Percentiles rank a stretch among this genome's conserved stretches.
Evolutionary conservation across 148 eudicot species (phyloP).

Genomic region (Polygonum maritimum): DNA sequence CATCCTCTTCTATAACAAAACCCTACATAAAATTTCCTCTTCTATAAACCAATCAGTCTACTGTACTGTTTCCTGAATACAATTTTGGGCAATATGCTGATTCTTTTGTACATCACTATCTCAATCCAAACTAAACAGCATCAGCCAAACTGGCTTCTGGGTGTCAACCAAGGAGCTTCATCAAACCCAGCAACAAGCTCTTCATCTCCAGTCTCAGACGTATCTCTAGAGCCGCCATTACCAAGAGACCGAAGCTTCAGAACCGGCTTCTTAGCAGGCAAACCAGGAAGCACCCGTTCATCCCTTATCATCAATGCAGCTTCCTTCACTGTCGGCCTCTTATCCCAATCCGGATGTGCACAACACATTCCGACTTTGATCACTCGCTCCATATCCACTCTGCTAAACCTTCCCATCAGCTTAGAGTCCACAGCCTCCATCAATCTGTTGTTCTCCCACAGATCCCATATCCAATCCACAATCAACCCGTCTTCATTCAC

Average conservation of each 20-base stretch:
- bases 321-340: slow-evolving; percentile 44
- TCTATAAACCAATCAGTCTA: background rate
- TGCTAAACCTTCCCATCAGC: slow-evolving; percentile 22
- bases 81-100: background rate
- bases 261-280: slow-evolving; percentile 23
- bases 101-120: background rate
- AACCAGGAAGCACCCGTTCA: slow-evolving; percentile 19
- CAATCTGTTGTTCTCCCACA: slow-evolving; percentile 26
- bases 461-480: slow-evolving; percentile 45
- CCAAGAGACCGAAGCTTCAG: slow-evolving; percentile 23
- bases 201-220: slow-evolving; percentile 13
- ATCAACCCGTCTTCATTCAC: slow-evolving; percentile 15
- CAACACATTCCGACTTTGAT: slow-evolving; percentile 48
- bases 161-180: slow-evolving; percentile 34
- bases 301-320: slow-evolving; percentile 27
- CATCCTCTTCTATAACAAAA: background rate
- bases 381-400: slow-evolving; percentile 29
- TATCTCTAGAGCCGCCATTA: slow-evolving; percentile 22
- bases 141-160: slow-evolving; percentile 23
- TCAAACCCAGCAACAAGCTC: slow-evolving; percentile 9
- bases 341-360: slow-evolving; percentile 36
- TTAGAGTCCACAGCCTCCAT: slow-evolving; percentile 26
- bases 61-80: background rate
- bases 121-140: background rate
- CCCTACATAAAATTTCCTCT: background rate